These are phyloP conservation scores for Phalaenopsis aphrodite DNA, from an alignment of 106 monocot genomes.

Conservation along the genomic window DNA sequence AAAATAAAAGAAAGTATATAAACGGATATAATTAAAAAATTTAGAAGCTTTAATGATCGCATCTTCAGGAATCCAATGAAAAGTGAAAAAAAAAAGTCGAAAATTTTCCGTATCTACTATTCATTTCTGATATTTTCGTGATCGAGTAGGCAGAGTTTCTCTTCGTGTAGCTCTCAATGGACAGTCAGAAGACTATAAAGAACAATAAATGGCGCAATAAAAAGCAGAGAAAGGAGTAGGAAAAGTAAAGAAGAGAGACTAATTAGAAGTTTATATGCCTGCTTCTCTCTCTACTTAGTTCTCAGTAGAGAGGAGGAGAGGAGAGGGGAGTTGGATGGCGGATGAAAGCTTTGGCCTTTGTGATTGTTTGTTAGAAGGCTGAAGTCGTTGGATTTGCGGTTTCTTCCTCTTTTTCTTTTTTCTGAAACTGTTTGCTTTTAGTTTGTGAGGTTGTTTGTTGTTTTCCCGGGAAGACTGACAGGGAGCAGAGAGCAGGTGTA, in stretches of 20 bases:
- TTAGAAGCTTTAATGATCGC: conserved; percentile 2
- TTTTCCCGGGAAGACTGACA: conserved; percentile 6
- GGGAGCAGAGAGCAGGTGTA: conserved; percentile 3
- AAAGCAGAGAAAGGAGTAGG: conserved; percentile 10
- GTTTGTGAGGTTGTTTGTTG: background rate
- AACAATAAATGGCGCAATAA: conserved; percentile 9
- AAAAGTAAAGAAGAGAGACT: background rate
- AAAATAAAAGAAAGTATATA: background rate
- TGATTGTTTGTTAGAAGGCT: background rate
- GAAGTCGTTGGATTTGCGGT: background rate
- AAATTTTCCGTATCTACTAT: background rate
- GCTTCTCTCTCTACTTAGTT: background rate
- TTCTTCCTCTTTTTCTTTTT: conserved; percentile 3
- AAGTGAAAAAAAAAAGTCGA: background rate
- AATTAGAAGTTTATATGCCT: background rate
- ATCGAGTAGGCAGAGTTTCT: background rate
- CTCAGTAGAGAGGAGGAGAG: background rate
- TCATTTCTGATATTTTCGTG: background rate
- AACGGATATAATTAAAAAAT: background rate
- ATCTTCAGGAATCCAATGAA: conserved; percentile 11
- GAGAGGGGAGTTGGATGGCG: background rate
- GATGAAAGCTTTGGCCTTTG: too few species aligned
- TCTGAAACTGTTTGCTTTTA: background rate
- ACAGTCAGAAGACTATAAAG: background rate
- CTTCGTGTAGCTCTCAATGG: conserved; percentile 1